phyloP scores from a whole-genome alignment of 768 basidiomycete species.

The Rhodotorula babjevae region DNA sequence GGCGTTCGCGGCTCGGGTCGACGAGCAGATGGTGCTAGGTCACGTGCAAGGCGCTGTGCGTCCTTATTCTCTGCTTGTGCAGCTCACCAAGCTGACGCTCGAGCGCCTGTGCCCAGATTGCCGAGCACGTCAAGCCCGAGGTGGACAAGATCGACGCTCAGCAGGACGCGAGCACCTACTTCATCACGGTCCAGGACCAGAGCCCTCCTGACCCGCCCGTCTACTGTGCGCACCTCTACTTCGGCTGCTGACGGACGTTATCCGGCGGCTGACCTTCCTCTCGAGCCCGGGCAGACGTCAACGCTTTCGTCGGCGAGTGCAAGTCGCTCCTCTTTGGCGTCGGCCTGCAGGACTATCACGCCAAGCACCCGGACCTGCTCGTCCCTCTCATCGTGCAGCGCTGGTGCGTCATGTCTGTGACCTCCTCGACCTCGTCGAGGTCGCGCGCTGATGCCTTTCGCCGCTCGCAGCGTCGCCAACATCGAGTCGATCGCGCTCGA shows the following conservation, averaged over 20 bases:
- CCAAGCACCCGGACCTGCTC: constrained; percentile 27
- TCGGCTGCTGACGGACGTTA: too few species aligned
- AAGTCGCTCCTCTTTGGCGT: constrained; percentile 40
- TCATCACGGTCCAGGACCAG: neutral
- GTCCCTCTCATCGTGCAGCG: constrained; percentile 36
- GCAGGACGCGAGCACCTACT: constrained; percentile 23
- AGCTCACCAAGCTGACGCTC: too few species aligned
- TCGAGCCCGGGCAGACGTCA: constrained; percentile 10
- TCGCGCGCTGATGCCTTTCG: too few species aligned
- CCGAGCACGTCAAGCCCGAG: constrained; percentile 16
- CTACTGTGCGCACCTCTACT: constrained; percentile 20
- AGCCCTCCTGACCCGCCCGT: constrained; percentile 22
- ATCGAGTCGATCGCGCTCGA: constrained; percentile 38
- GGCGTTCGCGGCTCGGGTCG: constrained; percentile 1
- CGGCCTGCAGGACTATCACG: constrained; percentile 37
- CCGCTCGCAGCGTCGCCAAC: constrained; percentile 19
- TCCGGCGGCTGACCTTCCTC: neutral
- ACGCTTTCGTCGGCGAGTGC: constrained; percentile 41
- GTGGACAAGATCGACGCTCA: constrained; percentile 13
- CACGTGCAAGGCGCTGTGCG: constrained; percentile 20
- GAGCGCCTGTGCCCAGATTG: constrained; percentile 2
- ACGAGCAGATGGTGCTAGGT: constrained; percentile 13
- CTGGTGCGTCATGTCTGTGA: constrained; percentile 13
- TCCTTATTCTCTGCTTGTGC: neutral
- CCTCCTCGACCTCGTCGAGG: accelerated